A percentile compares a stretch with the other conserved stretches of the same genome.
These are phyloP conservation scores for Aspergillus egyptiacus DNA, from an alignment of 495 filamentous ascomycete genomes.

Conservation along the genomic window DNA sequence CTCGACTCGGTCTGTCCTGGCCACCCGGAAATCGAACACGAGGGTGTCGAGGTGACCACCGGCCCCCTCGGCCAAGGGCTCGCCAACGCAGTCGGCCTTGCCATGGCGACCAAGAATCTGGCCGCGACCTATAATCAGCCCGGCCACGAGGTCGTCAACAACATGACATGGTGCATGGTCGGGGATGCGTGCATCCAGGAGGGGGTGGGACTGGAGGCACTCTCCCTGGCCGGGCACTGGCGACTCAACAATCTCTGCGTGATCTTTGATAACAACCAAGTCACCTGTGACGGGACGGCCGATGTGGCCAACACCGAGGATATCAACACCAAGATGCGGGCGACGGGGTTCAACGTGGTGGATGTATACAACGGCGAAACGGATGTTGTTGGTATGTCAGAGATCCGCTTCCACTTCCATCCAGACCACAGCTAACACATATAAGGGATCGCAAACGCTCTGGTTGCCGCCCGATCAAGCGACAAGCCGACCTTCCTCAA, in stretches of 20 bases:
- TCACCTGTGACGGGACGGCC: neutral
- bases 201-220: constrained; percentile 49
- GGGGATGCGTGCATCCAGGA: constrained; percentile 56
- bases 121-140: constrained; percentile 49
- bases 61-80: constrained; percentile 56
- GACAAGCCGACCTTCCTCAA: constrained; percentile 3
- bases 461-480: neutral
- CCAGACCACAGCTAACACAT: neutral
- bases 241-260: constrained; percentile 4
- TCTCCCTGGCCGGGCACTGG: constrained; percentile 2
- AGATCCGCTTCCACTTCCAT: neutral
- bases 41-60: constrained; percentile 57
- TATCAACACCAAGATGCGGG: constrained; percentile 1
- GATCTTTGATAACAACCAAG: constrained; percentile 2
- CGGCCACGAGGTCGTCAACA: constrained; percentile 40
- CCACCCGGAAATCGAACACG: constrained; percentile 53
- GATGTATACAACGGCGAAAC: neutral
- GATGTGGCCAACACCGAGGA: constrained; percentile 5
- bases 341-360: constrained; percentile 1
- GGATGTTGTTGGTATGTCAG: constrained; percentile 4
- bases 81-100: constrained; percentile 54
- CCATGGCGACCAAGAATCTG: constrained; percentile 55
- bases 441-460: neutral
- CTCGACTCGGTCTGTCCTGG: constrained; percentile 48
- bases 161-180: constrained; percentile 49